Conservation (phyloP, 225 moss, liverwort and hornwort genomes). For the Asterella californica region DNA sequence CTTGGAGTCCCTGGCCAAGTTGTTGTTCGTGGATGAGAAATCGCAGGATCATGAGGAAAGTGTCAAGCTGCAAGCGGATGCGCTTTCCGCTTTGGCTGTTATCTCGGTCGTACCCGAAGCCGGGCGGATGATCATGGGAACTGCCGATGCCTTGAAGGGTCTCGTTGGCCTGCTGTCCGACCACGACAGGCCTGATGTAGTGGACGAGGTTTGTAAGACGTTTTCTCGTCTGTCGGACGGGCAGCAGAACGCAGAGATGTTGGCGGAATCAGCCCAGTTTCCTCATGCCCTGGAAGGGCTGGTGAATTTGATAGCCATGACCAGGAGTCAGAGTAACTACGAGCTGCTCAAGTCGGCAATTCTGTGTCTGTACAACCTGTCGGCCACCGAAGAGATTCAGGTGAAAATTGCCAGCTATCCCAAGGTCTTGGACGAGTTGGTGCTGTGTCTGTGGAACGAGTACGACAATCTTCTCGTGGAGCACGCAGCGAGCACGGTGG, state of each 20-base stretch:
- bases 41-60: slow-evolving; percentile 4
- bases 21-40: slow-evolving; percentile 2
- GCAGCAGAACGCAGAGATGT: slow-evolving; percentile 16
- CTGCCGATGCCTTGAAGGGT: slow-evolving; percentile 17
- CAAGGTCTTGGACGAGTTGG: slow-evolving; percentile 15
- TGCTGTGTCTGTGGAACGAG: slow-evolving; percentile 13
- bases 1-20: slow-evolving; percentile 11
- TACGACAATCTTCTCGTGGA: slow-evolving; percentile 16
- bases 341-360: slow-evolving; percentile 18
- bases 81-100: slow-evolving; percentile 18
- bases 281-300: slow-evolving; percentile 8
- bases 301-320: slow-evolving; percentile 6
- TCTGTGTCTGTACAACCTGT: slow-evolving; percentile 24
- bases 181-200: slow-evolving; percentile 11
- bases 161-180: slow-evolving; percentile 12
- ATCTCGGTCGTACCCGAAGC: slow-evolving; percentile 22
- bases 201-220: slow-evolving; percentile 19
- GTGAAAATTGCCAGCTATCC: slow-evolving; percentile 30
- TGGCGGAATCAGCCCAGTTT: slow-evolving; percentile 18
- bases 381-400: slow-evolving; percentile 33
- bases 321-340: slow-evolving; percentile 4
- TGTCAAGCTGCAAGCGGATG: slow-evolving; percentile 15
- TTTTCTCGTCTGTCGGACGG: slow-evolving; percentile 18
- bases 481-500: slow-evolving; percentile 17
- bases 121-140: slow-evolving; percentile 29